phyloP scores from a whole-genome alignment of 345 rosid genomes.

The Gossypium ekmanianum region DNA sequence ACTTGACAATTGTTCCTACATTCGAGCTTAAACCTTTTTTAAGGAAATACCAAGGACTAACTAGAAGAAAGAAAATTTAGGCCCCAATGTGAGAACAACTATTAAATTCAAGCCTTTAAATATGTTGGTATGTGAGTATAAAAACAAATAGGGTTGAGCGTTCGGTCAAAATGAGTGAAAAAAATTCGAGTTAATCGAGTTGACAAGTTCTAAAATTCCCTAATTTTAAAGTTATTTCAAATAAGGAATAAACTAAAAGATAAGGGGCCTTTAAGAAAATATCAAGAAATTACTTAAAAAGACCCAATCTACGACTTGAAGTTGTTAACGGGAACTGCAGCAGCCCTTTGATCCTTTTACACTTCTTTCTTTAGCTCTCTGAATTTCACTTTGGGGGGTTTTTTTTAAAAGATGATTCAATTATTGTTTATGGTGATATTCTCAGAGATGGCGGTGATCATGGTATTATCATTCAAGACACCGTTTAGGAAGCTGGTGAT shows the following conservation, averaged over 20 bases:
- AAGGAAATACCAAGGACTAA: too few relatives aligned
- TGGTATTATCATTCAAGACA: slow-evolving; percentile 61
- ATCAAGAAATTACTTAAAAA: neutral
- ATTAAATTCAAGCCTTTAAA: too few relatives aligned
- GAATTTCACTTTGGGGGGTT: neutral
- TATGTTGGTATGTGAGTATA: too few relatives aligned
- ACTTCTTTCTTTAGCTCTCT: neutral
- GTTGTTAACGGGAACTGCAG: neutral
- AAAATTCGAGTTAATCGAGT: too few relatives aligned
- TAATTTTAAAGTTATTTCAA: neutral
- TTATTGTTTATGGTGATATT: slow-evolving; percentile 56
- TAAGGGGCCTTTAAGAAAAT: neutral
- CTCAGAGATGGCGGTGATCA: slow-evolving; percentile 52
- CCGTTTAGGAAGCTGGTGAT: slow-evolving; percentile 79
- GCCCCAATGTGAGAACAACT: too few relatives aligned
- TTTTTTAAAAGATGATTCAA: slow-evolving; percentile 50
- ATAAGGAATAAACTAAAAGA: neutral
- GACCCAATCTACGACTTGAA: neutral
- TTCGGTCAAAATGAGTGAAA: too few relatives aligned
- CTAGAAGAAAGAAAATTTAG: too few relatives aligned
- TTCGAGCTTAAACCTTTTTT: too few relatives aligned
- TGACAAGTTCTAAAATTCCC: neutral
- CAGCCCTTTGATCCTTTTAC: neutral
- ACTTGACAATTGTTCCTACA: too few relatives aligned
- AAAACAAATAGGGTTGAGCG: too few relatives aligned